Percentiles rank a stretch among this genome's conserved stretches.
These are phyloP conservation scores for Microbotryum violaceum DNA, from an alignment of 1,284 basidiomycete genomes.

Conservation along the genomic window DNA sequence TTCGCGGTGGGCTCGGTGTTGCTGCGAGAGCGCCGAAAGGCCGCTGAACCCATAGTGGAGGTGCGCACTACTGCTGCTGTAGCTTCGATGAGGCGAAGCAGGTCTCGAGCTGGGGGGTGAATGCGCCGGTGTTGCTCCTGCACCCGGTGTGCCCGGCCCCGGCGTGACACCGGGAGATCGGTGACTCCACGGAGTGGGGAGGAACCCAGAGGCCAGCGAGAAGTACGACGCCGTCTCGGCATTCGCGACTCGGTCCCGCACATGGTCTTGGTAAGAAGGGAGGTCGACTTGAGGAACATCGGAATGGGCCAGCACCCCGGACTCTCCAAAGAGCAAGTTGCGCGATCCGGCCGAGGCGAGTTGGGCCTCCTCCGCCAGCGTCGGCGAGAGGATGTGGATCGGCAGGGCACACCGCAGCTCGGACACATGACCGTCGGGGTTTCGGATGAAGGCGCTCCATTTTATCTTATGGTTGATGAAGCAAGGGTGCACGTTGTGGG, in stretches of 20 bases:
- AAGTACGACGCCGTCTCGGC: conserved; percentile 51
- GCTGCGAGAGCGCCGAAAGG: conserved; percentile 10
- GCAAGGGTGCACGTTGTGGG: conserved; percentile 26
- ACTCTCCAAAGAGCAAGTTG: conserved; percentile 53
- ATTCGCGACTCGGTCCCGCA: conserved; percentile 80
- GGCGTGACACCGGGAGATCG: conserved; percentile 26
- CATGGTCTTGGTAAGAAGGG: conserved; percentile 77
- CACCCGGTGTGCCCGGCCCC: background rate
- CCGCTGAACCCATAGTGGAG: conserved; percentile 11
- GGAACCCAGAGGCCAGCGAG: conserved; percentile 23
- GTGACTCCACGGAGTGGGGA: conserved; percentile 28
- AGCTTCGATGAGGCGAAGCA: conserved; percentile 32
- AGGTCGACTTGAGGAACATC: conserved; percentile 61
- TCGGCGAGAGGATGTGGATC: conserved; percentile 66
- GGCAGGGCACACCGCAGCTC: conserved; percentile 86
- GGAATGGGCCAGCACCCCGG: conserved; percentile 39
- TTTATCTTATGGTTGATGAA: conserved; percentile 51
- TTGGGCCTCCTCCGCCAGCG: conserved; percentile 65
- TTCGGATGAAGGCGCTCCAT: conserved; percentile 52
- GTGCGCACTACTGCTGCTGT: conserved; percentile 3
- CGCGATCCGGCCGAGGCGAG: conserved; percentile 62
- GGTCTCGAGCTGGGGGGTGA: conserved; percentile 39
- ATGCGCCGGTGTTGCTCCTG: conserved; percentile 10
- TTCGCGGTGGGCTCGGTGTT: background rate
- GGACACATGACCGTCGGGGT: conserved; percentile 50